Base-by-base conservation (phyloP, 108 stramenopile genomes). In the Cyclostephanos tholiformis region DNA sequence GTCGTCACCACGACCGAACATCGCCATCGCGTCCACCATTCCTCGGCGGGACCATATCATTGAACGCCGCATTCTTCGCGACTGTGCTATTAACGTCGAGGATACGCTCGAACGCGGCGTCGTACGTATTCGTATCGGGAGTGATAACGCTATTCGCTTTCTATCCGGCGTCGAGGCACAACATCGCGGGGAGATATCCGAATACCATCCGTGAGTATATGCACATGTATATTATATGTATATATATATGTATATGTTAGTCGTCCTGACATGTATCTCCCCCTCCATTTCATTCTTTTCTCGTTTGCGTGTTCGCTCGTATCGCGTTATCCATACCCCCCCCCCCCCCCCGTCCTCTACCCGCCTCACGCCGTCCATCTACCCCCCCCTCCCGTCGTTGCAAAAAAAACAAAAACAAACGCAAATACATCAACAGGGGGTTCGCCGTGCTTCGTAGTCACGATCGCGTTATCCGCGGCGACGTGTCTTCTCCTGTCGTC, bases 61-160 rank as follows among this genome's bases (percentile, higher is more conserved):
- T 91, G 53, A 93, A 86, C 69, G 84, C 89, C 19, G 87, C 80
- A 2, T 86, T 93, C 48, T 88, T 93, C 71, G 75, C 89, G 11
- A 89, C 92, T 4, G 85, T 82, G 6, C 63, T 93, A 56, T 65
- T 93, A 26, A 81, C 86, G 57, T 89, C 88, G 64, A 82, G 89
- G 39, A 60, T 93, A 20, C 20, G 79, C 30, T 76, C 76, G 35
- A 82, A 88, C 55, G 44, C 63, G 11, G 67, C 77, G 2, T 84
- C 82, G 0, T 91, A 78, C 57, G 65, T 83, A 6, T 88, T 91
- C 56, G 67, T 89, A 12, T 83, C 67, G 14, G 68, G 73, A 25
- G 75, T 87, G 25, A 83, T 93, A 2, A 74, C 89, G 20, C 65
- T 89, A 13, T 93, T 93, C 75, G 88, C 86, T 14, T 85, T 89